Evolutionary conservation across 2,329 filamentous ascomycete species (phyloP).

Genomic region (Colletotrichum musicola): DNA sequence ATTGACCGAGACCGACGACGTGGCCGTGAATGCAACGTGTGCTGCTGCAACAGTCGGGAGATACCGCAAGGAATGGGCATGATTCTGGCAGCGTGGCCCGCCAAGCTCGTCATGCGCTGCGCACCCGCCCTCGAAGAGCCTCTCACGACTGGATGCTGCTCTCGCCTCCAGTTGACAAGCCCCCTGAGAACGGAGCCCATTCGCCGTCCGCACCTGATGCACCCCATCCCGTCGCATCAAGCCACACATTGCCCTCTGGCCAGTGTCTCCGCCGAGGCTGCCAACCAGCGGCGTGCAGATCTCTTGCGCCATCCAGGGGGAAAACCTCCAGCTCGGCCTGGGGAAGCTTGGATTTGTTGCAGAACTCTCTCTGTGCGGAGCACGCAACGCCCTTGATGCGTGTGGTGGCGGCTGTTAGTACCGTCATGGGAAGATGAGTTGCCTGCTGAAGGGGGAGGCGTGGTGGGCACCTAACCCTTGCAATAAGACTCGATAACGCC

Average conservation of each 20-base stretch:
- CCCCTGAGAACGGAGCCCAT: neutral
- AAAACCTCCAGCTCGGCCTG: slow-evolving; percentile 7
- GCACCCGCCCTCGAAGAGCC: neutral
- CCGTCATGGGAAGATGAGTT: slow-evolving; percentile 13
- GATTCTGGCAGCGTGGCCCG: slow-evolving; percentile 5
- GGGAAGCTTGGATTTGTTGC: slow-evolving; percentile 21
- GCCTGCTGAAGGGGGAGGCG: neutral
- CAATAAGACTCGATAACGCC: slow-evolving; percentile 18
- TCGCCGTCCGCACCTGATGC: neutral
- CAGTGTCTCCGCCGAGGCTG: slow-evolving; percentile 5
- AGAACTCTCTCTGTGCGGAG: slow-evolving; percentile 7
- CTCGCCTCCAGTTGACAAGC: too few relatives aligned
- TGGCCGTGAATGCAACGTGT: slow-evolving; percentile 23
- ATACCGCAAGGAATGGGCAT: slow-evolving; percentile 14
- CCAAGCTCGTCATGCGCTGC: neutral
- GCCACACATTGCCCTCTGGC: slow-evolving; percentile 8
- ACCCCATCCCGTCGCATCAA: slow-evolving; percentile 10
- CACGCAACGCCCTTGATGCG: slow-evolving; percentile 27
- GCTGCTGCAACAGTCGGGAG: neutral
- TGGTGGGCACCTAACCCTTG: neutral
- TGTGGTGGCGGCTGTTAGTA: slow-evolving; percentile 32
- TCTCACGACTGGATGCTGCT: too few relatives aligned
- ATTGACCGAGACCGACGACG: slow-evolving; percentile 17
- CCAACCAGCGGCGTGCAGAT: slow-evolving; percentile 22
- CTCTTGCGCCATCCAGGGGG: slow-evolving; percentile 29